Evolutionary conservation across 2,329 filamentous ascomycete species (phyloP).

Genomic region (Elsinoe perseae): DNA sequence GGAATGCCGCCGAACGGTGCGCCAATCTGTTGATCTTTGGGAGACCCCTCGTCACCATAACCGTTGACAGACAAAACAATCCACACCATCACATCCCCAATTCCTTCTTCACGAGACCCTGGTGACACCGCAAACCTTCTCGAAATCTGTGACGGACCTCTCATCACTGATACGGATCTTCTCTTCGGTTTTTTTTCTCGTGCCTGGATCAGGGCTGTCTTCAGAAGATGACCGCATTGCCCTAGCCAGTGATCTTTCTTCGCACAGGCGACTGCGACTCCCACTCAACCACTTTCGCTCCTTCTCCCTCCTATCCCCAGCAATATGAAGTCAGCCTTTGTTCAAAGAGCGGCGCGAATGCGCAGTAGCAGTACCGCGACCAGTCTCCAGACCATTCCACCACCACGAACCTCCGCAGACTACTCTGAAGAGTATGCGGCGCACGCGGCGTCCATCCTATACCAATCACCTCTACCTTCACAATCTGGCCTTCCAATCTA

Average conservation of each 20-base stretch:
- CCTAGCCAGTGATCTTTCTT: background rate
- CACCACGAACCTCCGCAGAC: constrained; percentile 37
- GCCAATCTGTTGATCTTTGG: constrained; percentile 3
- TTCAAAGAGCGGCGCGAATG: constrained; percentile 21
- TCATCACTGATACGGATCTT: background rate
- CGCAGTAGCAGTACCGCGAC: constrained; percentile 31
- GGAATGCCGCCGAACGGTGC: constrained; percentile 1
- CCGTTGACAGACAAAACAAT: constrained; percentile 14
- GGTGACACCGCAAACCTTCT: background rate
- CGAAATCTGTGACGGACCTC: background rate
- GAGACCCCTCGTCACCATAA: constrained; percentile 7
- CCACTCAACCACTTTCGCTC: background rate
- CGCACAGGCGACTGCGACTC: background rate
- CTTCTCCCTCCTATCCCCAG: background rate
- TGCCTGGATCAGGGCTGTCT: background rate
- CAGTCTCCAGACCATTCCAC: constrained; percentile 39
- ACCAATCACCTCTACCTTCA: constrained; percentile 45
- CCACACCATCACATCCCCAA: background rate
- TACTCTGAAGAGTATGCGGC: constrained; percentile 43
- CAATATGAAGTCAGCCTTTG: constrained; percentile 19
- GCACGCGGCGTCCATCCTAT: constrained; percentile 47
- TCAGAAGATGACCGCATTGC: background rate
- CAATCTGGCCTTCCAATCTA: constrained; percentile 44
- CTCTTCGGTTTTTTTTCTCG: background rate
- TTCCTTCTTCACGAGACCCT: constrained; percentile 3